Evolutionary conservation across 768 basidiomycete species (phyloP), one percentile per base, ranked within the genome.

Genomic region (Omphalotus guepiniiformis): DNA sequence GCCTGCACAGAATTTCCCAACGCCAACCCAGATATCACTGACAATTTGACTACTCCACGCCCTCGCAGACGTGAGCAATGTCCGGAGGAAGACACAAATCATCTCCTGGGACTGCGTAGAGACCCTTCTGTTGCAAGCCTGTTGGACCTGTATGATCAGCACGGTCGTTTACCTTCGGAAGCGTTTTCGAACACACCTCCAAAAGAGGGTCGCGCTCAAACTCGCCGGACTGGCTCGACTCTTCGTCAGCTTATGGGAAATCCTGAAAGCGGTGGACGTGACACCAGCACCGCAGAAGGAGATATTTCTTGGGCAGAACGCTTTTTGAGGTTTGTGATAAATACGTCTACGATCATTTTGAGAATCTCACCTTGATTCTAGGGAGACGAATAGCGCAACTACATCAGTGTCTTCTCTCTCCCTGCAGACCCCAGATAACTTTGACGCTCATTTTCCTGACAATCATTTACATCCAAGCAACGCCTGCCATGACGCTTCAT

Each of bases 261-360:
- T 43, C 71, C 82, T 64, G 65, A 7, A 49, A 57, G 19, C 45
- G 53, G 21, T 53, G 49, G 13, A 19, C 53, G 48, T 16, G 36
- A 50, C 18, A 45, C 34, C n/a, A 71, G 70, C 52, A 64, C 58
- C 1, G 52, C 59, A 6, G 85, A 88, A 60, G 81, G 86, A 6
- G 87, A 90, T 54, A 88, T 91, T 45, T 89, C 87, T 2, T 91
- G 88, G 88, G 88, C 88, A 11, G 88, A 91, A 66, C 75, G 77
- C 35, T 82, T 78, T 62, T 69, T 89, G 44, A 76, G 73, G 88
- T 88, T 54, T 48, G 80, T 57, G 0, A 5, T 12, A 28, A 21
- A 7, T 16, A 21, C 43, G 29, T 29, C 13, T 34, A 29, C 12
- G 30, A 26, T 7, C 21, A n/a, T 36, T n/a, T 21, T 25, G 45